Evolutionary conservation across 768 basidiomycete genomes (phyloP).

Genomic region (Lactifluus pinguis): DNA sequence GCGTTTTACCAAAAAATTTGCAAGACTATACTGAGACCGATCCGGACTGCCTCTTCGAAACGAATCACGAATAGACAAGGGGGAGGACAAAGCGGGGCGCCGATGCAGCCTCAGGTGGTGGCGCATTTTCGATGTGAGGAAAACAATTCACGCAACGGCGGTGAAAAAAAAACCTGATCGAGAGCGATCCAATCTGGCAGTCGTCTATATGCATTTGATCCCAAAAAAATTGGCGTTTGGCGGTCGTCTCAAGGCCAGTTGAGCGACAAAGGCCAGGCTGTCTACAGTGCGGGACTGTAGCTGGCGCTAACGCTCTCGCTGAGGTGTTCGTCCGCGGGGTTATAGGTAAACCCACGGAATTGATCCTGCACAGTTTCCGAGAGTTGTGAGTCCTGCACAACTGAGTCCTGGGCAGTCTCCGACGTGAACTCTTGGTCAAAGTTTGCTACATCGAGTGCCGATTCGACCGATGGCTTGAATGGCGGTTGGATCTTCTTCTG

Average conservation of each 20-base stretch:
- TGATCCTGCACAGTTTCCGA: constrained; percentile 97
- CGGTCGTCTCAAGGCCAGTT: constrained; percentile 8
- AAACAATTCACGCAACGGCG: constrained; percentile 6
- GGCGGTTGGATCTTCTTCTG: constrained; percentile 95
- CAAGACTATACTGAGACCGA: background rate
- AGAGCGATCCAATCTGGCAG: background rate
- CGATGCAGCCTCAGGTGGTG: background rate
- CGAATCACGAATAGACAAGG: background rate
- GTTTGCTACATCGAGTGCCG: constrained; percentile 89
- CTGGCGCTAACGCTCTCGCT: constrained; percentile 77
- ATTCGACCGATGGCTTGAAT: constrained; percentile 96
- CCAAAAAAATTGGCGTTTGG: background rate
- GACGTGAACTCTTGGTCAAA: constrained; percentile 98
- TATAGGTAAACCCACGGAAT: constrained; percentile 87
- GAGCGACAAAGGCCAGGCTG: background rate
- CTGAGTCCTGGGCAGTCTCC: constrained; percentile 90
- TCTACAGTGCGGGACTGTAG: constrained; percentile 30
- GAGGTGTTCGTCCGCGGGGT: constrained; percentile 75
- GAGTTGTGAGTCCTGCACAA: constrained; percentile 86
- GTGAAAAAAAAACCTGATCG: background rate
- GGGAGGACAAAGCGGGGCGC: background rate
- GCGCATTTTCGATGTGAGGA: constrained; percentile 3
- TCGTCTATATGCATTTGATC: background rate
- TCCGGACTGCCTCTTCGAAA: background rate
- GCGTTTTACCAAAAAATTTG: constrained; percentile 2